Evolutionary conservation across 306 rosid genomes (phyloP), one percentile per base, ranked within the genome.

Genomic region (Fragaria iinumae): DNA sequence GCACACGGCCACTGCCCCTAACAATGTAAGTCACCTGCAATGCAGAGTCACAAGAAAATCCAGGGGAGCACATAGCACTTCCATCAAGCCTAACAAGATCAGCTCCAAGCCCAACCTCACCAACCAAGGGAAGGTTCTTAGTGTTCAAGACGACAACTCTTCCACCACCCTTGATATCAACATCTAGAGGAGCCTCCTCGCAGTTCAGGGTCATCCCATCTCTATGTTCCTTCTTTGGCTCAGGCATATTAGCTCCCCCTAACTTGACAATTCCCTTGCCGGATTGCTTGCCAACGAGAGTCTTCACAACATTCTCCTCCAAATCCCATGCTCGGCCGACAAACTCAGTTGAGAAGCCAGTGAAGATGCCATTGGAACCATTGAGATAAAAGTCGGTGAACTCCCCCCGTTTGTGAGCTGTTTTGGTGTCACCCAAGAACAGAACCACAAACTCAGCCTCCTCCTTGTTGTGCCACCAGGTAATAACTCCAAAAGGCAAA

Each of bases 71-170:
- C 98, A 93, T 93, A 4, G 94, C 96, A 1, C 72, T 73, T 5
- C 94, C 94, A 73, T 93, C 91, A 80, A 93, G 41, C 78, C 94
- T 84, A 6, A 93, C 94, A 41, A 91, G 89, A 62, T 93, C 96
- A 23, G 98, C 96, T 2, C 96, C 98, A 3, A 93, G 80, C 4
- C 94, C 94, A 64, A 93, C 88, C 80, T 91, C 89, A n/a, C 98
- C 96, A 52, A 93, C 94, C 87, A 93, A 84, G 2, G 94, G 96
- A 41, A 90, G 94, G 75, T 93, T 93, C 66, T 88, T 81, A 9
- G 94, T 93, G 82, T 93, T 93, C 87, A 91, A 62, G 0, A 91
- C 92, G 10, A 91, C 97, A 36, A 91, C 97, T 77, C 94, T 83
- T 48, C 98, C 94, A n/a, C 96, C 98, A 25, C 73, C 82, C 77